Conservation (phyloP, 108 stramenopile genomes). For the Aureococcus anophagefferens region DNA sequence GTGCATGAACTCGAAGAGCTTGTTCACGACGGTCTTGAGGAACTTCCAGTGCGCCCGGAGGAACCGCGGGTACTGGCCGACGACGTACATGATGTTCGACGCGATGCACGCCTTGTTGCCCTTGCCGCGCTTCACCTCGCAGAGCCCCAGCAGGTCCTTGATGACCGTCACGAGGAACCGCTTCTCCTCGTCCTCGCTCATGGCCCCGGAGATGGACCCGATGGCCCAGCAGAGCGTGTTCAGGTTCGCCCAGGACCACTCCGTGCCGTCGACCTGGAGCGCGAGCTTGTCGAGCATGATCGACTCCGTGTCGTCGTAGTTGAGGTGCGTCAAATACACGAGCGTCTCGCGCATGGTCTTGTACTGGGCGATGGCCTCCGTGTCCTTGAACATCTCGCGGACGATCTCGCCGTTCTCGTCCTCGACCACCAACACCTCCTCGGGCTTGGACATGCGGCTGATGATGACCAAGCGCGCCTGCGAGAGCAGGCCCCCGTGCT, state of each 20-base stretch:
- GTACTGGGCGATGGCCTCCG: constrained; percentile 97
- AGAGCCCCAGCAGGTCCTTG: constrained; percentile 89
- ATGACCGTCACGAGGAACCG: constrained; percentile 97
- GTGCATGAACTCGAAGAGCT: constrained; percentile 99
- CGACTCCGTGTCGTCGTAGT: constrained; percentile 90
- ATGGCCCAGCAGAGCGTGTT: constrained; percentile 99
- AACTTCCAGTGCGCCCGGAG: constrained; percentile 99
- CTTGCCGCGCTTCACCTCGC: constrained; percentile 90
- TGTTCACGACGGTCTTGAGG: constrained; percentile 98
- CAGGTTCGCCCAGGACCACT: constrained; percentile 82
- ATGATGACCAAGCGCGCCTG: constrained; percentile 90
- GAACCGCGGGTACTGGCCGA: constrained; percentile 99
- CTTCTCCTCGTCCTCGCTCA: constrained; percentile 97
- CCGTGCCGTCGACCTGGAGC: constrained; percentile 77
- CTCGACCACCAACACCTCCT: constrained; percentile 98
- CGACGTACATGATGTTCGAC: constrained; percentile 99
- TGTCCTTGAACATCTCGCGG: constrained; percentile 90
- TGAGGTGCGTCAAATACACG: constrained; percentile 95
- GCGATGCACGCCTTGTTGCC: constrained; percentile 98
- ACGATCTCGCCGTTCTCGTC: constrained; percentile 98
- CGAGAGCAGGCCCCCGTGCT: constrained; percentile 72
- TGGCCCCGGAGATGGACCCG: constrained; percentile 95
- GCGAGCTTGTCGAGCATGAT: constrained; percentile 97
- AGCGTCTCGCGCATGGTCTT: constrained; percentile 96
- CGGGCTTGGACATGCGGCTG: constrained; percentile 98